Base-by-base conservation (phyloP, 2,329 filamentous ascomycete genomes). In the Mollisiaceae sp. region DNA sequence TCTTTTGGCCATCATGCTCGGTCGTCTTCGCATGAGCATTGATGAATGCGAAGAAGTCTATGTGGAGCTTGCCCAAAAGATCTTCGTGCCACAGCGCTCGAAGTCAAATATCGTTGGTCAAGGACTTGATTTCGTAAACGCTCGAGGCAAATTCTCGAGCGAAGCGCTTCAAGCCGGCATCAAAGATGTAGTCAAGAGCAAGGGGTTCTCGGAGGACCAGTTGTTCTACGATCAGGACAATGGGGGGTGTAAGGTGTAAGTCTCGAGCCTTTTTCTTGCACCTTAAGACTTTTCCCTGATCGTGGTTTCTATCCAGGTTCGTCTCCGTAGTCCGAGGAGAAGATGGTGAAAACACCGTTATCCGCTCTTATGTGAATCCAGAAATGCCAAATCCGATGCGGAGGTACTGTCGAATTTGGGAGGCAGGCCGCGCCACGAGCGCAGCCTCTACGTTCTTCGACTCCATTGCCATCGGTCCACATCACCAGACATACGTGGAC, bases 1-100 rank as follows among this genome's bases (percentile, higher is more conserved):
- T 2, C 67, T 79, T 8, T 76, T 79, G 38, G 77, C 77, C 0
- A 76, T 80, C 24, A 79, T 79, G 76, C 68, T 80, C 0, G 77
- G 77, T 0, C 71, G 77, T 2, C 67, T 80, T 0, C 69, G 74
- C 5, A 78, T 79, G 74, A 70, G 62, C 20, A 68, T 77, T 0
- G 73, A 78, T 4, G 72, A 77, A 57, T 77, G 75, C 24, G 73
- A 79, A 15, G 15, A 69, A 1, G 73, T 71, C 6, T 80, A 79
- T 39, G 64, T 63, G 14, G 20, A 54, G 15, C 36, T 65, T 9
- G 57, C 59, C 14, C 24, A 62, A 32, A 39, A 43, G 9, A 57
- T 62, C 41, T 65, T 65, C 63, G 47, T 14, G 9, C 47, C 59
- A 43, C 41, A 32, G 3, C 27, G 27, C 27, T 32, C 27, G 27